A percentile compares a stretch with the other conserved stretches of the same genome.
Evolutionary conservation across 371 early-diverging fungal species (phyloP).

Genomic region (Actinomucor elegans): DNA sequence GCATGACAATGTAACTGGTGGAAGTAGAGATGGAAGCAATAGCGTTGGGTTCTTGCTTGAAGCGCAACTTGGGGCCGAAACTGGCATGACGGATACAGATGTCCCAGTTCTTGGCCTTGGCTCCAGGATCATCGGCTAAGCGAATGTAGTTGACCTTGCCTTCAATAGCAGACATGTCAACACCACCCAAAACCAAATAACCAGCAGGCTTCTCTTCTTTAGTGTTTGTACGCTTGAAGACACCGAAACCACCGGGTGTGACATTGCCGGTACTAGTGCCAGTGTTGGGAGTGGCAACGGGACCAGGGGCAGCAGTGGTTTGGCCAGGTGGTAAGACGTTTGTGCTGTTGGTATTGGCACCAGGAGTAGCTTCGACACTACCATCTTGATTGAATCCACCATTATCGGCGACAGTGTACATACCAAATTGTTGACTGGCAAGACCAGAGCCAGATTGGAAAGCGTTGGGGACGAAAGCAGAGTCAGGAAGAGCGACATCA

Average conservation of each 20-base stretch:
- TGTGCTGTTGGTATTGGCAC: neutral
- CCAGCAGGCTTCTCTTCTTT: slow-evolving; percentile 31
- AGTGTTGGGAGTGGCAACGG: slow-evolving; percentile 1
- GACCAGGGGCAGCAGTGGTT: neutral
- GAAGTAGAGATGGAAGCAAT: slow-evolving; percentile 42
- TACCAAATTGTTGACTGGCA: slow-evolving; percentile 41
- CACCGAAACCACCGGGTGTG: slow-evolving; percentile 36
- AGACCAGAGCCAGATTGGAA: slow-evolving; percentile 38
- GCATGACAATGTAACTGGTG: slow-evolving; percentile 37
- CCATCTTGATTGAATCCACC: slow-evolving; percentile 31
- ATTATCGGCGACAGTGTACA: slow-evolving; percentile 29
- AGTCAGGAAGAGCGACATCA: slow-evolving; percentile 21
- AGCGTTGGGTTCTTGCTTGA: slow-evolving; percentile 35
- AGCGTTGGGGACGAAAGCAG: slow-evolving; percentile 44
- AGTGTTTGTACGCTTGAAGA: slow-evolving; percentile 17
- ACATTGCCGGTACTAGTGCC: slow-evolving; percentile 7
- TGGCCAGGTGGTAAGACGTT: neutral
- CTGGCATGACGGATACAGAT: slow-evolving; percentile 40
- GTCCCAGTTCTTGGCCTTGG: slow-evolving; percentile 40
- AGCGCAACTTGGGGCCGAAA: slow-evolving; percentile 24
- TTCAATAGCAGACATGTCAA: slow-evolving; percentile 36
- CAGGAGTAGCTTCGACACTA: neutral
- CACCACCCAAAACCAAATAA: slow-evolving; percentile 42
- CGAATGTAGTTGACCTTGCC: slow-evolving; percentile 36
- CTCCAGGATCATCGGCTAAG: slow-evolving; percentile 26